phyloP scores from a whole-genome alignment of 306 rosid genomes.

The Quercus glauca region DNA sequence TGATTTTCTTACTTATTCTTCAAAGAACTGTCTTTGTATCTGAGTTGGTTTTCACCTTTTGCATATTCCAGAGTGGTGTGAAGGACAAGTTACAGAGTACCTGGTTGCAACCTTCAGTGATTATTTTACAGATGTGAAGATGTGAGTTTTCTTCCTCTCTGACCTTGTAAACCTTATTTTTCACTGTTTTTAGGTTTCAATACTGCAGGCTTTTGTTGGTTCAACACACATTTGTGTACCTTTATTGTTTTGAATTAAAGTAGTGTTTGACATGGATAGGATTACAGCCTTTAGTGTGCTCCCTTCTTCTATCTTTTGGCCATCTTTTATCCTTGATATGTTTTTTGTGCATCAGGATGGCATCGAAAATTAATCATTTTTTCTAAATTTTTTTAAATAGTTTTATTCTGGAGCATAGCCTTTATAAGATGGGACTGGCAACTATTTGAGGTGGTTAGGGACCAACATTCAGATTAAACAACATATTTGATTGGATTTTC shows the following conservation, averaged over 20 bases:
- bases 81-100: constrained; percentile 89
- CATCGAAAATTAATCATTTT: background rate
- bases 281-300: background rate
- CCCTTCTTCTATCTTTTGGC: background rate
- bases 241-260: background rate
- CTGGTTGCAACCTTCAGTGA: constrained; percentile 94
- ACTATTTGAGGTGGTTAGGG: background rate
- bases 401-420: background rate
- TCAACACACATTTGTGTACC: background rate
- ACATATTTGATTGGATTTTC: background rate
- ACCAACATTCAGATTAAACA: background rate
- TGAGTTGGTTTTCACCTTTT: constrained; percentile 16
- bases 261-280: background rate
- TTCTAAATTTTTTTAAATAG: background rate
- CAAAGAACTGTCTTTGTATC: constrained; percentile 7
- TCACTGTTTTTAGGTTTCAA: background rate
- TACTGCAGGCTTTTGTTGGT: constrained; percentile 14
- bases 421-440: background rate
- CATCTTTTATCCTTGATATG: background rate
- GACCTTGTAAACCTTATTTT: constrained; percentile 9
- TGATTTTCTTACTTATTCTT: constrained; percentile 12
- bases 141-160: constrained; percentile 53
- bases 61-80: constrained; percentile 79
- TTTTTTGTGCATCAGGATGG: background rate
- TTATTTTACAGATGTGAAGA: constrained; percentile 87